phyloP scores from a whole-genome alignment of 805 yeast genomes.

The Metschnikowia corniflorae region DNA sequence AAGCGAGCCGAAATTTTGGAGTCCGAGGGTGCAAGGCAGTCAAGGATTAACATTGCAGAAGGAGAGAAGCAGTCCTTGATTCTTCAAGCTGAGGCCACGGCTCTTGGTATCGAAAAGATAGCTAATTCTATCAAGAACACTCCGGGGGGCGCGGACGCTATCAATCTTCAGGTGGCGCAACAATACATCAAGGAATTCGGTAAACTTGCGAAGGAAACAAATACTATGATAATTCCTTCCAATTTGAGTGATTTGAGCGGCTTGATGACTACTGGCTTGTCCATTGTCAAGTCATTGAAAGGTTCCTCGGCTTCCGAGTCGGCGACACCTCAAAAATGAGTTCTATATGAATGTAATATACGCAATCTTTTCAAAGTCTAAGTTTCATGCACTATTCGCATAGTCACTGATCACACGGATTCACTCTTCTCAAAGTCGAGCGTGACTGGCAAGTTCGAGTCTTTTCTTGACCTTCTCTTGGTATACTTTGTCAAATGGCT shows the following conservation, averaged over 20 bases:
- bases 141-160: conserved; percentile 73
- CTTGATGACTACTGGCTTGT: conserved; percentile 73
- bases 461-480: conserved; percentile 48
- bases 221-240: conserved; percentile 74
- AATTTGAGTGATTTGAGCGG: conserved; percentile 70
- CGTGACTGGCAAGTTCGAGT: conserved; percentile 48
- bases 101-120: conserved; percentile 60
- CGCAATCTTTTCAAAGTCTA: not conserved
- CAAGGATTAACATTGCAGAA: conserved; percentile 61
- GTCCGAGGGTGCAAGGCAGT: conserved; percentile 67
- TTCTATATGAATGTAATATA: too few species aligned
- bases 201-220: conserved; percentile 76
- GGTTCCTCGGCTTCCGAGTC: not conserved
- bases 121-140: conserved; percentile 66
- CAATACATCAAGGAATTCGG: conserved; percentile 80
- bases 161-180: conserved; percentile 75
- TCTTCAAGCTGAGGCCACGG: conserved; percentile 67
- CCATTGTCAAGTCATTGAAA: conserved; percentile 49
- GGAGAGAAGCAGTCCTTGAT: conserved; percentile 73
- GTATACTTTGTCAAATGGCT: conserved; percentile 15
- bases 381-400: too few species aligned
- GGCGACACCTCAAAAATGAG: not conserved
- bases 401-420: conserved; percentile 7
- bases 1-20: conserved; percentile 66
- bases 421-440: conserved; percentile 26